Conservation (phyloP, 1,284 basidiomycete genomes). For the Puccinia hordei region DNA sequence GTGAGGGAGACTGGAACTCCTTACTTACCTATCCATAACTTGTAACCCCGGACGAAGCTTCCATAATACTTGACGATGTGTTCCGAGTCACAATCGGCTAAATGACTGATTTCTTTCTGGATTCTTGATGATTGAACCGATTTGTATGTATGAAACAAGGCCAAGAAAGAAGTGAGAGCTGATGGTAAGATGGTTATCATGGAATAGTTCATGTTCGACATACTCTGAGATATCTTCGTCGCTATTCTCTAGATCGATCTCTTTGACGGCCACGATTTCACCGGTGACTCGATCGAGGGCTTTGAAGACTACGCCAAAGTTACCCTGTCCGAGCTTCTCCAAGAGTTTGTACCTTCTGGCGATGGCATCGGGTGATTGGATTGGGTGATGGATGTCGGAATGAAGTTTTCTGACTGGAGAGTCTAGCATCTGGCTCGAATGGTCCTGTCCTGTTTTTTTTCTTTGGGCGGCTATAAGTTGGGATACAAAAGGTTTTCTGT, state of each 20-base stretch:
- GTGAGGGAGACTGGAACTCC: neutral
- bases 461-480: too few relatives aligned
- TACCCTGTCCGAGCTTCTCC: slow-evolving; percentile 47
- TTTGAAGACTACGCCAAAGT: slow-evolving; percentile 48
- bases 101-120: slow-evolving; percentile 46
- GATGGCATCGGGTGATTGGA: slow-evolving; percentile 31
- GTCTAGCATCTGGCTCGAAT: slow-evolving; percentile 12
- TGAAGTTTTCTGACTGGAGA: slow-evolving; percentile 3
- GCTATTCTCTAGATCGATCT: slow-evolving; percentile 45
- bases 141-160: neutral
- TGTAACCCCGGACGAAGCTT: slow-evolving; percentile 47
- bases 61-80: slow-evolving; percentile 49
- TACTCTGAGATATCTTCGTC: slow-evolving; percentile 49
- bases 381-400: slow-evolving; percentile 1
- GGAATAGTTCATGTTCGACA: too few relatives aligned
- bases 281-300: slow-evolving; percentile 44
- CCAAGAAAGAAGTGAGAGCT: neutral
- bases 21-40: slow-evolving; percentile 44
- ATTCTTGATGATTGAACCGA: slow-evolving; percentile 16
- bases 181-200: neutral
- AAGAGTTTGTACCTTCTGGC: slow-evolving; percentile 44
- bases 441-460: too few relatives aligned
- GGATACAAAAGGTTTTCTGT: too few relatives aligned
- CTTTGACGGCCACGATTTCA: slow-evolving; percentile 43
- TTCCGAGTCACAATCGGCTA: slow-evolving; percentile 39